Evolutionary conservation across 176 grass and related monocot species (phyloP).

Genomic region (Pharus latifolius): DNA sequence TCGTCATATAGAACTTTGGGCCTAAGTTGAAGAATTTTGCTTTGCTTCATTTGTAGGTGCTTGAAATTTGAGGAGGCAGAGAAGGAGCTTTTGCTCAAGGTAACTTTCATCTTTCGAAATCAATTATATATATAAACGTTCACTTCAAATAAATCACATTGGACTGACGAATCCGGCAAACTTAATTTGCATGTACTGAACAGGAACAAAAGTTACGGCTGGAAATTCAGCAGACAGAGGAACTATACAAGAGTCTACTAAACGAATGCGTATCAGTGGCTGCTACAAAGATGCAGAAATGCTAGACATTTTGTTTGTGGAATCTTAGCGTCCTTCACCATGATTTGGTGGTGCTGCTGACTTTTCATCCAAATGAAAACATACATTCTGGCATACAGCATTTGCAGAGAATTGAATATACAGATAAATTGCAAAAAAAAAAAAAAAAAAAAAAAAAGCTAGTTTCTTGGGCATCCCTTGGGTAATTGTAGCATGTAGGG

Average conservation of each 20-base stretch:
- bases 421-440: no score
- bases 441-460: no score
- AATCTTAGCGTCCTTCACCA: neutral
- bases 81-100: conserved; percentile 26
- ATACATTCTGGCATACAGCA: no score
- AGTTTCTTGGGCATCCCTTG: no score
- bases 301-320: neutral
- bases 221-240: conserved; percentile 9
- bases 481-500: no score
- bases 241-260: neutral
- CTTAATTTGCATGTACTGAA: neutral
- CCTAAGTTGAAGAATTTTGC: neutral
- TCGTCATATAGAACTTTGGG: neutral
- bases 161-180: neutral
- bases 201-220: conserved; percentile 18
- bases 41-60: conserved; percentile 14
- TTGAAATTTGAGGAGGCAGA: neutral
- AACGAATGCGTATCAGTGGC: conserved; percentile 14
- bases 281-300: neutral
- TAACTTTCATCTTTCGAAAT: neutral
- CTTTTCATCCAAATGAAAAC: neutral
- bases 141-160: neutral
- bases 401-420: neutral
- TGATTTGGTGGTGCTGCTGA: neutral
- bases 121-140: neutral